Evolutionary conservation across 306 rosid species (phyloP).

Genomic region (Fagus sylvatica): DNA sequence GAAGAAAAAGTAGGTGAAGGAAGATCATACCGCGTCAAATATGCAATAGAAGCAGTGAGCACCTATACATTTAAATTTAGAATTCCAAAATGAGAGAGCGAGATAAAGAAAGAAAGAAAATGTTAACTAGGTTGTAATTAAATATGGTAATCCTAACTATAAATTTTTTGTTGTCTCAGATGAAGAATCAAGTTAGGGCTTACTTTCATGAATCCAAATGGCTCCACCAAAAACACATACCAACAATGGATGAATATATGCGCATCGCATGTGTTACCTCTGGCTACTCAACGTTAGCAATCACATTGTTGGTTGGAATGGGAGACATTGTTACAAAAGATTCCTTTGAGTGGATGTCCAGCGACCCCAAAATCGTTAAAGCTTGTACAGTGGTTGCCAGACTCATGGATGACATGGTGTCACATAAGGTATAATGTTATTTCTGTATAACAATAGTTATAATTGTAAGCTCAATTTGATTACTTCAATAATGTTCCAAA

Average conservation of each 20-base stretch:
- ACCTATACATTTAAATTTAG: neutral
- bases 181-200: conserved; percentile 21
- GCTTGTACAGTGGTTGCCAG: conserved; percentile 27
- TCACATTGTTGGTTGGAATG: conserved; percentile 31
- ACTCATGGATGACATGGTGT: conserved; percentile 47
- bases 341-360: conserved; percentile 36
- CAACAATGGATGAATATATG: conserved; percentile 42
- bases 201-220: conserved; percentile 46
- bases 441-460: neutral
- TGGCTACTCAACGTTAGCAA: neutral
- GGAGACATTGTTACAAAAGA: conserved; percentile 27
- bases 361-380: conserved; percentile 26
- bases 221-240: conserved; percentile 29
- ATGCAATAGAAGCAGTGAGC: conserved; percentile 27
- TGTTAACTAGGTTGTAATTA: too few species aligned
- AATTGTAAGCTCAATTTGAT: neutral
- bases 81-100: too few species aligned
- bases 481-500: too few species aligned
- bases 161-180: neutral
- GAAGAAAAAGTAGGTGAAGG: conserved; percentile 10
- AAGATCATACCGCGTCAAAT: conserved; percentile 16
- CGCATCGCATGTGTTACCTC: neutral
- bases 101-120: neutral
- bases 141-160: too few species aligned
- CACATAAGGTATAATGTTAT: conserved; percentile 29